Conservation (phyloP, 345 rosid genomes). For the Gynandropsis gynandra region DNA sequence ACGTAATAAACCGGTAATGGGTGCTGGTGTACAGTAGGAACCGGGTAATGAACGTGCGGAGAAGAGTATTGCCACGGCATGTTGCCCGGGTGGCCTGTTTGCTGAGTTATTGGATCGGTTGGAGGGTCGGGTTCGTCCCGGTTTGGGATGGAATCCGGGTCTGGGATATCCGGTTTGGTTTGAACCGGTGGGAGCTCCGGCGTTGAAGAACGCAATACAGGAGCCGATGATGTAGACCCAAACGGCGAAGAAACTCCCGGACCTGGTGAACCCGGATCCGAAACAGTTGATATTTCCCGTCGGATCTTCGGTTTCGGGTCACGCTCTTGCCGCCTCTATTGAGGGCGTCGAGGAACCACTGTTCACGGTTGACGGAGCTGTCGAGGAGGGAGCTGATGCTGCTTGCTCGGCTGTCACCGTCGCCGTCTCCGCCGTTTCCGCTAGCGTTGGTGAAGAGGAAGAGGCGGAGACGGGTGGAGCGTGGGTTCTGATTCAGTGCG, state of each 20-base stretch:
- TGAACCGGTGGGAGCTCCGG: slow-evolving; percentile 67
- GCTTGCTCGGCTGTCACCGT: slow-evolving; percentile 52
- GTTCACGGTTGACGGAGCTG: slow-evolving; percentile 72
- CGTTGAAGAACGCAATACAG: slow-evolving; percentile 36
- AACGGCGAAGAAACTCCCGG: slow-evolving; percentile 63
- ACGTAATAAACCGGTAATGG: slow-evolving; percentile 64
- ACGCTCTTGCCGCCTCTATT: slow-evolving; percentile 48
- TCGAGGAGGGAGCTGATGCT: slow-evolving; percentile 85
- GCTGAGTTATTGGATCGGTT: slow-evolving; percentile 34
- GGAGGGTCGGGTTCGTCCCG: slow-evolving; percentile 17
- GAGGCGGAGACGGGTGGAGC: slow-evolving; percentile 76
- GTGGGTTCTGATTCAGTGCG: slow-evolving; percentile 53
- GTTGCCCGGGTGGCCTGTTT: slow-evolving; percentile 37
- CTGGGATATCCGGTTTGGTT: slow-evolving; percentile 55
- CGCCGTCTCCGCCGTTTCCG: slow-evolving; percentile 48
- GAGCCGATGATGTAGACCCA: slow-evolving; percentile 60
- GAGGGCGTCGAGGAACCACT: slow-evolving; percentile 89
- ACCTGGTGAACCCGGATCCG: slow-evolving; percentile 90
- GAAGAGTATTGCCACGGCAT: slow-evolving; percentile 51
- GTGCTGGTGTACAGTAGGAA: slow-evolving; percentile 34
- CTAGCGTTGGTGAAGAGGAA: slow-evolving; percentile 48
- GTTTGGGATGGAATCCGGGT: slow-evolving; percentile 19
- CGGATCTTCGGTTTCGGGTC: slow-evolving; percentile 47
- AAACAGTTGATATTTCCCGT: slow-evolving; percentile 49
- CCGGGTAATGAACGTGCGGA: slow-evolving; percentile 47